phyloP scores from a whole-genome alignment of 1,284 basidiomycete genomes.

The Heliocybe sulcata region DNA sequence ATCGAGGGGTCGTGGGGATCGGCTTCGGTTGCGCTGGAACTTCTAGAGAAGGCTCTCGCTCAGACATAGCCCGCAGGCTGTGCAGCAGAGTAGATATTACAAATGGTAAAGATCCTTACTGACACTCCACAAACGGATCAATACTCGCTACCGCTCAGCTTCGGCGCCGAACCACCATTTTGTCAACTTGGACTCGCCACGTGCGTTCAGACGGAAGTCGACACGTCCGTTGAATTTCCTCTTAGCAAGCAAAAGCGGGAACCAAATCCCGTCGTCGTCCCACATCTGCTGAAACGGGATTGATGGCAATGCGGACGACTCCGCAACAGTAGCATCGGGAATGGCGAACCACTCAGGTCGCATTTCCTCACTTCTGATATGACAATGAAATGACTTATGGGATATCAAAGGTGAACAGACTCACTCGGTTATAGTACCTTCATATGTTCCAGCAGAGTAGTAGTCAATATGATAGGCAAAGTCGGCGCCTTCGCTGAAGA shows the following conservation, averaged over 20 bases:
- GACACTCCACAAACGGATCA: not conserved
- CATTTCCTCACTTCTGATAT: conserved; percentile 59
- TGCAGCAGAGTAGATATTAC: no score
- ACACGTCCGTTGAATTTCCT: conserved; percentile 46
- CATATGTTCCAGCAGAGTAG: conserved; percentile 48
- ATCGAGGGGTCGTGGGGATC: conserved; percentile 37
- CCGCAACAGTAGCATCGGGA: conserved; percentile 6
- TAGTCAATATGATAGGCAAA: conserved; percentile 63
- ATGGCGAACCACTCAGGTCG: conserved; percentile 57
- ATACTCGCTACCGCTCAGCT: not conserved
- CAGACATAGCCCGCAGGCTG: no score
- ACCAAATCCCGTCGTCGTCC: conserved; percentile 57
- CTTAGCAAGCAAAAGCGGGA: conserved; percentile 45
- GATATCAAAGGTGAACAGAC: conserved; percentile 11
- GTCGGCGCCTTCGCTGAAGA: conserved; percentile 40
- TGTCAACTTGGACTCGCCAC: conserved; percentile 23
- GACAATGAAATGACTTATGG: conserved; percentile 2
- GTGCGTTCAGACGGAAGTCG: conserved; percentile 34
- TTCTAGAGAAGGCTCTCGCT: conserved; percentile 25
- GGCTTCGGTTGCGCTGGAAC: conserved; percentile 36
- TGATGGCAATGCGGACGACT: conserved; percentile 14
- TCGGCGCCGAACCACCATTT: conserved; percentile 51
- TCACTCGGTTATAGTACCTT: conserved; percentile 54
- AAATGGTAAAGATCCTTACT: no score
- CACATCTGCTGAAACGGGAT: conserved; percentile 58